Evolutionary conservation across 106 monocot species (phyloP), one percentile per base, ranked within the genome.

Genomic region (Dendrobium catenatum): DNA sequence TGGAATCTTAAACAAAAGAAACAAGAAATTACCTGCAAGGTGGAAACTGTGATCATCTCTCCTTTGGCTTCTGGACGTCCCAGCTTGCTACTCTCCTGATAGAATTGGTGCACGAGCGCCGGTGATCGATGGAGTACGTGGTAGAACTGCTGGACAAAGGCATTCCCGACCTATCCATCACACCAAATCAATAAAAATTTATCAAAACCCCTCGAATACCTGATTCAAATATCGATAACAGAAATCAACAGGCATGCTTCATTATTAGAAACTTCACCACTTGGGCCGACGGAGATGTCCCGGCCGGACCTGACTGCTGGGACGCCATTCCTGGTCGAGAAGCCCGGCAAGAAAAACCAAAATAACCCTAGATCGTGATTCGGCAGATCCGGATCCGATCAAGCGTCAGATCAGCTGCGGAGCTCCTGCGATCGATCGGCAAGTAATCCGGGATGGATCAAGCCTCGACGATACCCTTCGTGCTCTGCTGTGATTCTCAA

Each of bases 131-230:
- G 88, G 41, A 88, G 84, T 42, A 92, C 86, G 11, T 85, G 86
- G 41, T 86, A 92, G 46, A 86, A 92, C 72, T 92, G 89, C 64
- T 88, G 86, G 8, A 90, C 89, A 77, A 92, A 92, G 9, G 83
- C 84, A 68, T 88, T 86, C 33, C 89, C 92, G 0, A 92, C 88
- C 92, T 92, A 80, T 29, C 13, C 48, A 13, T 22, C 42, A 66
- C 46, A 80, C 68, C 68, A 44, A 55, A 51, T 33, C 49, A 55
- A 9, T 48, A 6, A 22, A 55, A 76, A 16, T 1, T 51, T 13
- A 5, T 6, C 18, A 11, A 9, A 48, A 76, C 29, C 41, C 48
- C 5, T 44, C 76, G 40, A 72, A 72, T 2, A 20, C 42, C 74
- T 24, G 1, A 51, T 66, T 2, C 64, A 66, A 22, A 22, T 66